A percentile compares a stretch with the other conserved stretches of the same genome.
phyloP scores from a whole-genome alignment of 2,329 filamentous ascomycete species.

The Nemania abortiva region DNA sequence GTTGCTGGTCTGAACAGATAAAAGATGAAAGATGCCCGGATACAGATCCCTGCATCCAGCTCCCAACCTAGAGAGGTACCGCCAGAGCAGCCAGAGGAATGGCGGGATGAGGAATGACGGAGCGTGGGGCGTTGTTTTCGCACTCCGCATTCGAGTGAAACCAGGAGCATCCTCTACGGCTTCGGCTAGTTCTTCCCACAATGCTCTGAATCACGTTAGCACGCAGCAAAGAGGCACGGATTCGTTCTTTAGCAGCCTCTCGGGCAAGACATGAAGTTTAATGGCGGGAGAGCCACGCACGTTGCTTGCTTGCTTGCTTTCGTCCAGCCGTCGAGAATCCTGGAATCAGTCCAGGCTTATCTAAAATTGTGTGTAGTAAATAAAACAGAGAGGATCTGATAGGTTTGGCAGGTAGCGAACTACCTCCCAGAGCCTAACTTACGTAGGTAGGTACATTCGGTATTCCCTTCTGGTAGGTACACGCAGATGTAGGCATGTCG shows the following conservation, averaged over 20 bases:
- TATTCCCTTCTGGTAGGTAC: not conserved
- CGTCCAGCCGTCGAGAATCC: too few species aligned
- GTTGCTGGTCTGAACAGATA: not conserved
- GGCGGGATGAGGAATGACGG: slow-evolving; percentile 10
- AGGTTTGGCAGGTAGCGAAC: slow-evolving; percentile 16
- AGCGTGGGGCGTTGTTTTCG: slow-evolving; percentile 18
- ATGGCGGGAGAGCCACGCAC: slow-evolving; percentile 3
- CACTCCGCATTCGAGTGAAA: slow-evolving; percentile 30
- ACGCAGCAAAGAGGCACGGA: slow-evolving; percentile 21
- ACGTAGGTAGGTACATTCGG: slow-evolving; percentile 14
- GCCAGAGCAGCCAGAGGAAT: slow-evolving; percentile 2
- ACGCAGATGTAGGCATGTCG: not conserved
- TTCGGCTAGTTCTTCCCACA: slow-evolving; percentile 6
- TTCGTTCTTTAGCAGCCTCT: not conserved
- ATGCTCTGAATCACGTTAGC: slow-evolving; percentile 4
- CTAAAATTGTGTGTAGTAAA: slow-evolving; percentile 15
- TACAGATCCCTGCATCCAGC: slow-evolving; percentile 26
- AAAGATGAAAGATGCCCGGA: not conserved
- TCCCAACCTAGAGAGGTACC: not conserved
- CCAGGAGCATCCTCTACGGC: slow-evolving; percentile 20
- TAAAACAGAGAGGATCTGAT: slow-evolving; percentile 2
- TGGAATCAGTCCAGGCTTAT: not conserved
- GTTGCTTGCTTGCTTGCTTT: too few species aligned
- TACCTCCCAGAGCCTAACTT: too few species aligned
- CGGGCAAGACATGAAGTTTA: not conserved